Evolutionary conservation across 116 monocot genomes (phyloP).

Genomic region (Thalassia testudinum): DNA sequence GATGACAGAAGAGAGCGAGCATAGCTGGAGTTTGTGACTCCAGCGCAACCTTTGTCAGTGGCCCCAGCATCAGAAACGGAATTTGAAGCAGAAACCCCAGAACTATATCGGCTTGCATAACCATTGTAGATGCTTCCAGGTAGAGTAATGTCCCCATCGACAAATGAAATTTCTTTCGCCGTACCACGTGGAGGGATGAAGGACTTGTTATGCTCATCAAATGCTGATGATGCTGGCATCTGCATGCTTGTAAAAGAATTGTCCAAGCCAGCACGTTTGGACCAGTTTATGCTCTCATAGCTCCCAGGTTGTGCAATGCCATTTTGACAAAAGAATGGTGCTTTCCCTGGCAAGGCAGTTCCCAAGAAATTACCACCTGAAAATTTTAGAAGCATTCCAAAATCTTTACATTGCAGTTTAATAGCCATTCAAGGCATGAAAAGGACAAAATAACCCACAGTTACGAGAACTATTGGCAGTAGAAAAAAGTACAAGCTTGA

Average conservation of each 20-base stretch:
- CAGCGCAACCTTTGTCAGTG: not conserved
- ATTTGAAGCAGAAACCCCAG: not conserved
- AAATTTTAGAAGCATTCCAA: too few species aligned
- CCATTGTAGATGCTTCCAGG: not conserved
- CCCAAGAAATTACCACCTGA: too few species aligned
- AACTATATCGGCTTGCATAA: not conserved
- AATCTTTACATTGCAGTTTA: too few species aligned
- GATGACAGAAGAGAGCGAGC: conserved; percentile 3
- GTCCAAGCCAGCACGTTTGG: not conserved
- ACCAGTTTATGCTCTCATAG: not conserved
- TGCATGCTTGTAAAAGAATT: not conserved
- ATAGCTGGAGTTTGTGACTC: not conserved
- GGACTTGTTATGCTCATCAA: not conserved
- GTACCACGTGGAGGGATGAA: not conserved
- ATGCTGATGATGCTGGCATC: not conserved
- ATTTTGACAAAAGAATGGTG: too few species aligned
- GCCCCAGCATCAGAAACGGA: not conserved
- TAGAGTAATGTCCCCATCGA: not conserved
- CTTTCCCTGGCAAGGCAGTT: not conserved
- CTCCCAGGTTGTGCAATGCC: not conserved
- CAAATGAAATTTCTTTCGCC: not conserved
- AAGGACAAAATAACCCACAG: too few species aligned
- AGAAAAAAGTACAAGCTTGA: too few species aligned
- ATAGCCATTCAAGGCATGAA: too few species aligned
- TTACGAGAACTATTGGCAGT: too few species aligned